A percentile compares a stretch with the other conserved stretches of the same genome.
Evolutionary conservation across 768 basidiomycete genomes (phyloP).

Genomic region (Cantharellus cinnabarinus): DNA sequence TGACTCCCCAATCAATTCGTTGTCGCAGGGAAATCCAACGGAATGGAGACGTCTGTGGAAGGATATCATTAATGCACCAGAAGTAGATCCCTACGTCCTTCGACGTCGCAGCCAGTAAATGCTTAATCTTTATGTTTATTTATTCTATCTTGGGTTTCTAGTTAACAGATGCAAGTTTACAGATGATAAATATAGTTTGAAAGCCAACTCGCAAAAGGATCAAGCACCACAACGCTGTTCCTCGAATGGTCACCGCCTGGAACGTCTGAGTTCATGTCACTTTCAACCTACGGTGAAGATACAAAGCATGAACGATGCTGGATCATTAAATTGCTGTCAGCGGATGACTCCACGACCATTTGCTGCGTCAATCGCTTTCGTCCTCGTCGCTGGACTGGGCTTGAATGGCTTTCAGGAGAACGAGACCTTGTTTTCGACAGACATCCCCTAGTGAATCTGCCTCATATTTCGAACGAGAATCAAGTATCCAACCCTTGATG

Average conservation of each 20-base stretch:
- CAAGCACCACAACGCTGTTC: no score
- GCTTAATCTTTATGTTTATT: no score
- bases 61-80: constrained; percentile 28
- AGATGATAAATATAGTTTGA: no score
- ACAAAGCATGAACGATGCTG: constrained; percentile 10
- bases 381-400: constrained; percentile 15
- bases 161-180: no score
- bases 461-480: not conserved
- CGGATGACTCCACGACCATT: constrained; percentile 14
- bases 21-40: constrained; percentile 47
- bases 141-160: no score
- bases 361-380: constrained; percentile 15
- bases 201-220: no score
- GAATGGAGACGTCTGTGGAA: constrained; percentile 67
- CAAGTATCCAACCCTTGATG: constrained; percentile 62
- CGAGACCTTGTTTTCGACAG: constrained; percentile 1
- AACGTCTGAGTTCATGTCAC: constrained; percentile 2
- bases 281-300: constrained; percentile 6
- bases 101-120: not conserved
- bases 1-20: not conserved
- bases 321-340: not conserved
- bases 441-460: constrained; percentile 2
- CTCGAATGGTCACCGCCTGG: no score
- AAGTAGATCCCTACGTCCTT: constrained; percentile 39
- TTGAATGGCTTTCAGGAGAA: constrained; percentile 13